Evolutionary conservation across 495 filamentous ascomycete species (phyloP).

Genomic region (Tuber borchii): DNA sequence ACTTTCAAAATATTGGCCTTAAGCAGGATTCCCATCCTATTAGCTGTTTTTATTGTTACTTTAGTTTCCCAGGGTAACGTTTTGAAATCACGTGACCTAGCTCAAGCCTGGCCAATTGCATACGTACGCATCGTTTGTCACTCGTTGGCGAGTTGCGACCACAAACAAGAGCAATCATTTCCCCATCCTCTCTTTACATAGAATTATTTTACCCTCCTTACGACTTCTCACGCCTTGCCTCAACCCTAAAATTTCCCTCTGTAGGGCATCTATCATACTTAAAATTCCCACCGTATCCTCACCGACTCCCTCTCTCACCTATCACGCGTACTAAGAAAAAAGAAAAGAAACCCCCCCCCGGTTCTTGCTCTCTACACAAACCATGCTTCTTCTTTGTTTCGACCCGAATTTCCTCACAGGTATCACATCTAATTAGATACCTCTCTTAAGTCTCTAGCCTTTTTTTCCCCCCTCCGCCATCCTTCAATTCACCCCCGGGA

Average conservation of each 20-base stretch:
- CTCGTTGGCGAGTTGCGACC: not conserved
- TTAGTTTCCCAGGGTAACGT: not conserved
- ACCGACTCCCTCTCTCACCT: conserved; percentile 4
- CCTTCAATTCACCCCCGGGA: conserved; percentile 5
- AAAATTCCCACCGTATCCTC: conserved; percentile 9
- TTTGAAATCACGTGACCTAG: not conserved
- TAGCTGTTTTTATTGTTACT: too few relatives aligned
- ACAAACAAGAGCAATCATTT: conserved; percentile 3
- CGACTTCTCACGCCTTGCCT: conserved; percentile 11
- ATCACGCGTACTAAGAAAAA: not conserved
- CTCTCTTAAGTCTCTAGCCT: not conserved
- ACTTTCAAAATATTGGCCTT: not conserved
- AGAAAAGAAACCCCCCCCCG: not conserved
- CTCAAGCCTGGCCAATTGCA: not conserved
- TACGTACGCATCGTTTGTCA: conserved; percentile 1
- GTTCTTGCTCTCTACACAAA: not conserved
- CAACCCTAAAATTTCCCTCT: not conserved
- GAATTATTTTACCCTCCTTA: not conserved
- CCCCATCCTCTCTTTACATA: not conserved
- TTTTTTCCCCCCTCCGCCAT: not conserved
- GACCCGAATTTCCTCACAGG: not conserved
- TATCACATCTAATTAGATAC: not conserved
- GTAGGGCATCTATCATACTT: conserved; percentile 2
- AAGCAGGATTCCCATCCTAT: not conserved
- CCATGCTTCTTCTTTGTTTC: not conserved